Base-by-base conservation (phyloP, 2,329 filamentous ascomycete species). In the Fusarium beomiforme region DNA sequence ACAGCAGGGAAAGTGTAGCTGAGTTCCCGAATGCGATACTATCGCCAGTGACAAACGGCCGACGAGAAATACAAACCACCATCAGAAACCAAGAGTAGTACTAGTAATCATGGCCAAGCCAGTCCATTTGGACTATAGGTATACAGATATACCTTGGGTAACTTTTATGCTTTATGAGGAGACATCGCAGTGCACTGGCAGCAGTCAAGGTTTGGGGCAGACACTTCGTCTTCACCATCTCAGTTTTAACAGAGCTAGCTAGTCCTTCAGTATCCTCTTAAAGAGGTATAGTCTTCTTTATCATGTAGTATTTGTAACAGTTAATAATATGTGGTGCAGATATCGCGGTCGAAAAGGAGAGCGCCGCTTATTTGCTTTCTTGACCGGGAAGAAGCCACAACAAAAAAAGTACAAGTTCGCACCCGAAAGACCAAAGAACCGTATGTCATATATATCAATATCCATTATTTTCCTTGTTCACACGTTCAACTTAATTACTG, bases 1-100 rank as follows among this genome's bases (percentile, higher is more conserved):
- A 4, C 14, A 16, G 6, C 14, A 23, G 14, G 55, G 56, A 39
- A 63, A 47, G 56, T 62, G 42, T 41, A 19, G 31, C 29, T 17
- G n/a, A 17, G 26, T 23, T 42, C 17, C 29, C 31, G 23, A 21
- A 44, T 31, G 23, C 41, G 64, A 50, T 56, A 10, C 37, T 39
- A 63, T 67, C 63, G n/a, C 42, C 56, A 37, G 36, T 46, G 64
- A 49, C 64, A n/a, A 41, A 37, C 44, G 16, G 33, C 33, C 24
- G 24, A 46, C n/a, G 10, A 33, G 19, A 46, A 17, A 9, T 56
- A 31, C 9, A 16, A 47, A 23, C 6, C n/a, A 23, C 19, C 26
- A 23, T 2, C 2, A 67, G 23, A 8, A 49, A 47, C 11, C 31
- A 39, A 4, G 2, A 19, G 7, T 2, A 21, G 7, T 21, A 5